Evolutionary conservation across 768 basidiomycete genomes (phyloP), one percentile per base, ranked within the genome.

Genomic region (Mycena indigotica): DNA sequence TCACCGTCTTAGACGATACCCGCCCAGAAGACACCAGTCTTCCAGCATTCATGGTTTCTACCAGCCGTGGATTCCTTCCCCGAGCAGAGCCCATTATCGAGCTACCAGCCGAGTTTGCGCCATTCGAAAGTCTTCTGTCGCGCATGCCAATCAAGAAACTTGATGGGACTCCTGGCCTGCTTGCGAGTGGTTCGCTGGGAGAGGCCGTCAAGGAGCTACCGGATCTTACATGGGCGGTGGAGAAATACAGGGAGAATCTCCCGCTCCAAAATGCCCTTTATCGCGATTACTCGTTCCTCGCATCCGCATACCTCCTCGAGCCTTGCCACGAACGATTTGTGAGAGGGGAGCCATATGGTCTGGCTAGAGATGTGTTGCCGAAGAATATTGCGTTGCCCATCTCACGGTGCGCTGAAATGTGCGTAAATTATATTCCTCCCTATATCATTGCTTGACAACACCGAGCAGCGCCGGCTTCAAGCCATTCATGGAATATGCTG

Each of bases 401-500:
- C 39, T 64, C 65, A 28, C 61, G 61, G 21, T 65, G 71, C 39
- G 68, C 69, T 16, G 62, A 69, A 44, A 63, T 63, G 52, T 66
- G 56, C 8, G 66, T 66, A 3, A 51, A 26, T 39, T 25, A 32
- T 8, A 8, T 29, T 26, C 30, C 28, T 2, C 2, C 39, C n/a
- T 52, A 21, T 16, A 21, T 26, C 21, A 16, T 19, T 25, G 10
- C 30, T 55, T 58, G 32, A 58, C n/a, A 0, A 28, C 17, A 15
- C 6, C n/a, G n/a, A n/a, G n/a, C 49, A 62, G 60, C 21, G 64
- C 64, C 4, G 66, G 67, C 8, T 65, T 67, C 51, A 64, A 65
- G 28, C 71, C 72, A 2, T 73, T 67, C 63, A 73, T 72, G 71
- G 71, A 72, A 53, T 71, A 71, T 39, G 68, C 70, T 0, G 65